Percentiles rank a stretch among this genome's conserved stretches.
These are phyloP conservation scores for Penicillium robsamsonii DNA, from an alignment of 495 filamentous ascomycete genomes.

Conservation along the genomic window DNA sequence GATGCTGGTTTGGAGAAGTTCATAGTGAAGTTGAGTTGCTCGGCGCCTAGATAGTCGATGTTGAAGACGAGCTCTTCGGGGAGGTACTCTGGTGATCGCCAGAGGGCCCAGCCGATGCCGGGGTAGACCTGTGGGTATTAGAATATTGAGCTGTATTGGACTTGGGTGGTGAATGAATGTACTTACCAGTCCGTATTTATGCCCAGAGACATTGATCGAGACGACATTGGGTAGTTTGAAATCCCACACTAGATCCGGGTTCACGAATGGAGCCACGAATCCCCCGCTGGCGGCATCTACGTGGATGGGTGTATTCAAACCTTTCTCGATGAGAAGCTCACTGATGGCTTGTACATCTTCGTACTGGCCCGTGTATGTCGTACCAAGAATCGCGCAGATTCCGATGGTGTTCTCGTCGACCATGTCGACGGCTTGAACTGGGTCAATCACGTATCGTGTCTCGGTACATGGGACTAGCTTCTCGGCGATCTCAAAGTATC, in stretches of 20 bases:
- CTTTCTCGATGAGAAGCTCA: conserved; percentile 64
- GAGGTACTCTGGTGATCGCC: conserved; percentile 74
- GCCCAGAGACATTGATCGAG: conserved; percentile 86
- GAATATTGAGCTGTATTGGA: not conserved
- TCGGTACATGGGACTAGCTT: conserved; percentile 78
- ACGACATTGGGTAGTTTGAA: conserved; percentile 82
- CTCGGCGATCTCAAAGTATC: conserved; percentile 89
- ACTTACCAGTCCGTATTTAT: conserved; percentile 67
- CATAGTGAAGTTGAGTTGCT: conserved; percentile 86
- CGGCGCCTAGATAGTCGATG: conserved; percentile 91
- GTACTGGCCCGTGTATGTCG: conserved; percentile 89
- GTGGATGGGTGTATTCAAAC: conserved; percentile 76
- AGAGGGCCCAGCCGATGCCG: conserved; percentile 87
- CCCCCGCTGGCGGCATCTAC: conserved; percentile 87
- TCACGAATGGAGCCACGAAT: conserved; percentile 86
- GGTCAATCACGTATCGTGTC: conserved; percentile 81
- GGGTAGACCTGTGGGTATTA: conserved; percentile 58
- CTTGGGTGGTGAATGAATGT: not conserved
- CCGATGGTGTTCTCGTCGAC: conserved; percentile 93
- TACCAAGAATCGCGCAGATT: conserved; percentile 80
- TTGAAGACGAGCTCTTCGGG: conserved; percentile 91
- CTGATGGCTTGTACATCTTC: conserved; percentile 86
- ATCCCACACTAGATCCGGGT: conserved; percentile 76
- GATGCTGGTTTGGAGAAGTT: conserved; percentile 90
- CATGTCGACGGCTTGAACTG: conserved; percentile 68